These are phyloP conservation scores for Leccinellum luteum DNA, from an alignment of 768 basidiomycete genomes.

Conservation along the genomic window DNA sequence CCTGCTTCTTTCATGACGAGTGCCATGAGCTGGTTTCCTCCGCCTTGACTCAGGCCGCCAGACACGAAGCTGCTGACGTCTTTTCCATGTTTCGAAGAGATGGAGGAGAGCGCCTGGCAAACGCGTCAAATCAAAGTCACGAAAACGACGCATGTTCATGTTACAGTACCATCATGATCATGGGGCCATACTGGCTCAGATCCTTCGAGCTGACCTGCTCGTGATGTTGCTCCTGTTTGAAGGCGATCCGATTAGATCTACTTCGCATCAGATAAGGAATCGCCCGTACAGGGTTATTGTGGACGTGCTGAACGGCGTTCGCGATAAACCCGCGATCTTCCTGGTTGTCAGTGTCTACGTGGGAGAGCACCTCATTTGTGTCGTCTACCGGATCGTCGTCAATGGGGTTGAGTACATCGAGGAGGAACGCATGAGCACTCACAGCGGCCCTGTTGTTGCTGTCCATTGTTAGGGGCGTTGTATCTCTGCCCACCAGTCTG, in stretches of 20 bases:
- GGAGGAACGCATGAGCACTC: constrained; percentile 4
- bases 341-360: constrained; percentile 34
- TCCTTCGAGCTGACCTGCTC: constrained; percentile 11
- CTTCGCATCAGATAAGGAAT: not conserved
- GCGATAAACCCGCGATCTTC: constrained; percentile 8
- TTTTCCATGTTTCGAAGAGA: constrained; percentile 31
- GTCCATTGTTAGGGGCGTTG: constrained; percentile 52
- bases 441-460: constrained; percentile 24
- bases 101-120: constrained; percentile 18
- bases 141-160: not conserved
- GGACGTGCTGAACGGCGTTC: constrained; percentile 23
- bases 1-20: constrained; percentile 82
- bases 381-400: constrained; percentile 45
- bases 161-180: constrained; percentile 6
- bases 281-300: constrained; percentile 17
- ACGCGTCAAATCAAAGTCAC: constrained; percentile 4
- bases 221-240: constrained; percentile 12
- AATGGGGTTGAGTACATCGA: constrained; percentile 5
- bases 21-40: constrained; percentile 69
- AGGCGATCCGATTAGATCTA: not conserved
- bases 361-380: constrained; percentile 56
- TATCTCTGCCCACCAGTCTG: constrained; percentile 67
- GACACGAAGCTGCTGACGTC: constrained; percentile 24
- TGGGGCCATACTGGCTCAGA: constrained; percentile 18
- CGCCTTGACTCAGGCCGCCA: constrained; percentile 40